A percentile compares a stretch with the other conserved stretches of the same genome.
phyloP scores from a whole-genome alignment of 768 basidiomycete species.

The Lyophyllum semitale region DNA sequence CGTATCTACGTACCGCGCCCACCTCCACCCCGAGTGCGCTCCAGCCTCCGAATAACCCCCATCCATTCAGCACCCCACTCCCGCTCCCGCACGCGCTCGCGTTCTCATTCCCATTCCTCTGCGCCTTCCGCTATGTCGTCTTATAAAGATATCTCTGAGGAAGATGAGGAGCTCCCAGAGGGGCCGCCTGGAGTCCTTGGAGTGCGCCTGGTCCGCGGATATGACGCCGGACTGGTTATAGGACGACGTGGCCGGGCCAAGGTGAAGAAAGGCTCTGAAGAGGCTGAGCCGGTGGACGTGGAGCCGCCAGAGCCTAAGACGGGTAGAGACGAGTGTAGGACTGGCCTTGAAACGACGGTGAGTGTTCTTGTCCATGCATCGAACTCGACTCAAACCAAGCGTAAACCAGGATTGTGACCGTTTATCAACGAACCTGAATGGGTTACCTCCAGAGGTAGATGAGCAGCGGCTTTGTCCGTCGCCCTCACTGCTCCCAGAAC shows the following conservation, averaged over 20 bases:
- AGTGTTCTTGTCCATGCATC: not conserved
- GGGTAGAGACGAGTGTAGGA: not conserved
- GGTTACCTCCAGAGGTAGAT: not conserved
- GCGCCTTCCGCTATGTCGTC: constrained; percentile 11
- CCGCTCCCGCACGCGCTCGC: constrained; percentile 4
- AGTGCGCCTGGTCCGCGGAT: constrained; percentile 23
- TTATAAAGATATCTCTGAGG: not conserved
- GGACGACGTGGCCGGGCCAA: constrained; percentile 21
- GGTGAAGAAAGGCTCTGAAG: constrained; percentile 4
- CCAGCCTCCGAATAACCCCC: constrained; percentile 17
- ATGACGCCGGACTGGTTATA: not conserved
- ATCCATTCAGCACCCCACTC: constrained; percentile 19
- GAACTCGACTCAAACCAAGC: not conserved
- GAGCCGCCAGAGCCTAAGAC: not conserved
- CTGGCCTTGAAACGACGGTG: not conserved
- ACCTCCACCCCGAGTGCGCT: constrained; percentile 2
- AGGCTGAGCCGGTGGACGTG: not conserved
- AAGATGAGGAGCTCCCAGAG: constrained; percentile 1
- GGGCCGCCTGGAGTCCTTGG: constrained; percentile 20
- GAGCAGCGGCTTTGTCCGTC: not conserved
- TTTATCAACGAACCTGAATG: not conserved
- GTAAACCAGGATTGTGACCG: not conserved
- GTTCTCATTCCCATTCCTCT: constrained; percentile 9
- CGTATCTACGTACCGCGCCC: constrained; percentile 8
- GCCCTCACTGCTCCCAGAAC: constrained; percentile 1